A percentile compares a stretch with the other conserved stretches of the same genome.
Conservation (phyloP, 495 filamentous ascomycete genomes). For the Schizothecium vesticola region DNA sequence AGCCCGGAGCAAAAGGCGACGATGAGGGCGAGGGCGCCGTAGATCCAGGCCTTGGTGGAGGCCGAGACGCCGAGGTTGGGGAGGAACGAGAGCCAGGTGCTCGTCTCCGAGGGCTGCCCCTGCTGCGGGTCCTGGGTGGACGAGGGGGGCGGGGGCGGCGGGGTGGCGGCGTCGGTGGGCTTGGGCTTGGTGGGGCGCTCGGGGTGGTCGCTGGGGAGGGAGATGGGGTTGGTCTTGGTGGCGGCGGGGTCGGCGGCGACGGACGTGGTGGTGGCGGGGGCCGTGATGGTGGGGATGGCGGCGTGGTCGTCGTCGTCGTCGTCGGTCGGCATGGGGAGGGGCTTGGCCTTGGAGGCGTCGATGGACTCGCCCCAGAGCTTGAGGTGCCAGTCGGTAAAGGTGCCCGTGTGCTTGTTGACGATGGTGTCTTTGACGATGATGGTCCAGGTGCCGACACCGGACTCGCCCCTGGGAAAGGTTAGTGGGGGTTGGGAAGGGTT, state of each 20-base stretch:
- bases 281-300: conserved; percentile 40
- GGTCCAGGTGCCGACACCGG: conserved; percentile 81
- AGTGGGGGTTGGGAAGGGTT: conserved; percentile 2
- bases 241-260: conserved; percentile 21
- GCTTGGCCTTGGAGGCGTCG: conserved; percentile 61
- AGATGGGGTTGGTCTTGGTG: conserved; percentile 28
- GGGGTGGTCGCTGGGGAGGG: conserved; percentile 63
- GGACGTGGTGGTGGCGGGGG: conserved; percentile 37
- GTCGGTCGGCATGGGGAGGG: conserved; percentile 78
- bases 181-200: conserved; percentile 66
- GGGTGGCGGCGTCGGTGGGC: conserved; percentile 31
- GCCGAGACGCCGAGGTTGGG: conserved; percentile 93
- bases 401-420: conserved; percentile 69
- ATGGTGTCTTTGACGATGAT: conserved; percentile 82
- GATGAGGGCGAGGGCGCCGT: conserved; percentile 77
- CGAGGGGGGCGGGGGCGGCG: conserved; percentile 19
- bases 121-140: conserved; percentile 22
- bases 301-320: conserved; percentile 79
- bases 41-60: conserved; percentile 91
- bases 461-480: conserved; percentile 66
- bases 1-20: conserved; percentile 76
- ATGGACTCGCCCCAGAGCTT: conserved; percentile 88
- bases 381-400: conserved; percentile 86
- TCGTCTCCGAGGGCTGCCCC: conserved; percentile 32
- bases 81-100: conserved; percentile 74